A percentile compares a stretch with the other conserved stretches of the same genome.
Conservation (phyloP, 1,284 basidiomycete species). For the Mycena sp. region DNA sequence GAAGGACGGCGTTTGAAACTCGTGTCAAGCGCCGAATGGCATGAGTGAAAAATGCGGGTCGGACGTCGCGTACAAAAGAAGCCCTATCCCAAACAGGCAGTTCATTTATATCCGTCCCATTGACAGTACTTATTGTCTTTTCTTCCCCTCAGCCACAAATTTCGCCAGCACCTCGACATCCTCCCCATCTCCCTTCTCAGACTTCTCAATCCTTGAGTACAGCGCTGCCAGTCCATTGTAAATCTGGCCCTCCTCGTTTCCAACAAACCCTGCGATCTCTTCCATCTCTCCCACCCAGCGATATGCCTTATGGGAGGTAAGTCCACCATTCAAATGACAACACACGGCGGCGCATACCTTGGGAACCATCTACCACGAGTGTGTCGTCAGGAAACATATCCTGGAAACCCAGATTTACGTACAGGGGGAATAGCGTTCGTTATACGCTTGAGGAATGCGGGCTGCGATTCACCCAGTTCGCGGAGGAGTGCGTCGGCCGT, state of each 20-base stretch:
- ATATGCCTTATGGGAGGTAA: conserved; percentile 51
- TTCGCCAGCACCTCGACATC: conserved; percentile 53
- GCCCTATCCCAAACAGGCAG: background rate
- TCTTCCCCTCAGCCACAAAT: conserved; percentile 56
- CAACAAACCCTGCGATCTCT: conserved; percentile 68
- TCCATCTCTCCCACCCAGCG: conserved; percentile 72
- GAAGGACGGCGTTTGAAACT: background rate
- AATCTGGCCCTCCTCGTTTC: conserved; percentile 55
- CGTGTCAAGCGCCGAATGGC: conserved; percentile 17
- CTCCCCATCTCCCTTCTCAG: conserved; percentile 50
- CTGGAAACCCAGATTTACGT: background rate
- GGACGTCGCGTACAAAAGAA: background rate
- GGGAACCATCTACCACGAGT: conserved; percentile 54
- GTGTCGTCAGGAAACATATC: background rate
- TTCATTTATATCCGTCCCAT: background rate
- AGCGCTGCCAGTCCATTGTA: conserved; percentile 61
- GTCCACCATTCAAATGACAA: background rate
- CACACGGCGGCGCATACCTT: conserved; percentile 44
- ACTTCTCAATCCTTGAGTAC: conserved; percentile 56
- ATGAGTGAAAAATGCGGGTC: conserved; percentile 14
- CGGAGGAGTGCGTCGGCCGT: conserved; percentile 63
- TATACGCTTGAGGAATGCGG: conserved; percentile 54
- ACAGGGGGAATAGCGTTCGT: conserved; percentile 49
- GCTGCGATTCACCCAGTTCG: conserved; percentile 61
- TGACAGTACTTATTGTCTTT: conserved; percentile 3